Base-by-base conservation (phyloP, 2,329 filamentous ascomycete species). In the Arthroderma uncinatum region DNA sequence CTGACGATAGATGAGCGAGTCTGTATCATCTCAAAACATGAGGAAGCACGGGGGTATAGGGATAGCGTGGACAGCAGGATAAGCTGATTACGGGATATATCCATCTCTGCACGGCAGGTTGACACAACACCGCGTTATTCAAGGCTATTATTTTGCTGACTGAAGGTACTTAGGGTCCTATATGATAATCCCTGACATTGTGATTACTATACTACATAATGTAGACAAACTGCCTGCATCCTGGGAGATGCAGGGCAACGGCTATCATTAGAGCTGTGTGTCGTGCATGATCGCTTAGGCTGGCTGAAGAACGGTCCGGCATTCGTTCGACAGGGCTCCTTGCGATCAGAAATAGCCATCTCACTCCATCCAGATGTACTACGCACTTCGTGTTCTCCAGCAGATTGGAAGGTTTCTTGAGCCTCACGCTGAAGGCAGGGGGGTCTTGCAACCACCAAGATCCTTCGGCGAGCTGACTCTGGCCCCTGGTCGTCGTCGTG, bases 381-480 rank as follows among this genome's bases (percentile, higher is more conserved):
- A 4, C 25, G n/a, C 10, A 9, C 14, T 16, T 47, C 42, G 23
- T 50, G 44, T 33, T 50, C 44, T 50, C 44, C 44, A 50, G 44
- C 44, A 50, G 44, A 50, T 50, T 50, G 44, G 44, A 50, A 50
- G 44, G 44, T 50, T 50, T 50, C 44, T 50, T 50, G 44, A 50
- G 44, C 44, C 44, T 50, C 44, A 50, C n/a, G 44, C 44, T 50
- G 44, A 33, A 50, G 44, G 23, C 23, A 50, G 44, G 44, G 44
- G 44, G 44, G 4, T 30, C 44, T 50, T 6, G 25, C 44, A 28
- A 25, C 44, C n/a, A 16, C 12, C 14, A n/a, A 16, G 23, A 50
- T 50, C 44, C 44, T 50, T 50, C 44, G 39, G n/a, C 12, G 23
- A 33, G 44, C 44, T 50, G 44, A 50, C 44, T 23, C 40, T 47